These are phyloP conservation scores for Obelidium mucronatum DNA, from an alignment of 192 early-diverging fungal species.

Conservation along the genomic window DNA sequence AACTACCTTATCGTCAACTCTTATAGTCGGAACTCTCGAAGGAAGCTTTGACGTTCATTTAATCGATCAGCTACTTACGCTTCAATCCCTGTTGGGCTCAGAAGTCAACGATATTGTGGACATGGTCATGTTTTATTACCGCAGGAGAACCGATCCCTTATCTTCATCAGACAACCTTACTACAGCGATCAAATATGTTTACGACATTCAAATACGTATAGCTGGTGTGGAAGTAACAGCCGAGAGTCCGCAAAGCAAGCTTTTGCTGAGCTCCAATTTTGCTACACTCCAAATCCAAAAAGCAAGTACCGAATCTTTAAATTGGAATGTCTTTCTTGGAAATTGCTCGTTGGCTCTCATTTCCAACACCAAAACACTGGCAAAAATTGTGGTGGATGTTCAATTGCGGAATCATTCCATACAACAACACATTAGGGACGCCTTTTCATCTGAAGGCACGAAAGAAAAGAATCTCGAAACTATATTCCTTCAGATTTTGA, in stretches of 20 bases:
- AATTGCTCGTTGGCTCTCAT: slow-evolving; percentile 16
- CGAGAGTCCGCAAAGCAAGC: slow-evolving; percentile 60
- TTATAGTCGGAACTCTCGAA: slow-evolving; percentile 38
- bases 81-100: slow-evolving; percentile 74
- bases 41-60: slow-evolving; percentile 64
- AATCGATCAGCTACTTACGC: slow-evolving; percentile 80
- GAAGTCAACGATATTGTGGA: slow-evolving; percentile 81
- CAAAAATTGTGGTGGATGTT: slow-evolving; percentile 72
- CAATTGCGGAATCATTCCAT: slow-evolving; percentile 62
- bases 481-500: slow-evolving; percentile 61
- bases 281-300: slow-evolving; percentile 34
- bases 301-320: neutral
- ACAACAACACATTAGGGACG: neutral
- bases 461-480: slow-evolving; percentile 42
- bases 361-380: slow-evolving; percentile 45
- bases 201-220: slow-evolving; percentile 66
- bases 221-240: slow-evolving; percentile 68
- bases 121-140: slow-evolving; percentile 59
- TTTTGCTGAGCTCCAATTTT: slow-evolving; percentile 27
- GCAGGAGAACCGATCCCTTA: slow-evolving; percentile 8
- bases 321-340: slow-evolving; percentile 12
- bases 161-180: neutral
- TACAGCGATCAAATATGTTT: slow-evolving; percentile 43
- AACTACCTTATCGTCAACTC: slow-evolving; percentile 8
- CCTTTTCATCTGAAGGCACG: neutral